These are phyloP conservation scores for Pythium periplocum DNA, from an alignment of 352 stramenopile species.

Conservation along the genomic window DNA sequence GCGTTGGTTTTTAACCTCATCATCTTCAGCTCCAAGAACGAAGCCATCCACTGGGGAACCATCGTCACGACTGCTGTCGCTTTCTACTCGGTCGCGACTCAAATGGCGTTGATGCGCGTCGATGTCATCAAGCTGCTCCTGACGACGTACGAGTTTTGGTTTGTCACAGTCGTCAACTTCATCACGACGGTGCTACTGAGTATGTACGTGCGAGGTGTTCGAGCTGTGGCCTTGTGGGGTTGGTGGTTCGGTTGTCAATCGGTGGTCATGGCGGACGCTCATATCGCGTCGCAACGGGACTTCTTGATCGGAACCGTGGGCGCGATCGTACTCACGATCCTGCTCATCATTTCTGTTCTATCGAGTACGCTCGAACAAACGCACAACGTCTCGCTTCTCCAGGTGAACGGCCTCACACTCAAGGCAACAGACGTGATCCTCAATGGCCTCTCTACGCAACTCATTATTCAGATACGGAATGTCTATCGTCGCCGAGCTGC, in stretches of 20 bases:
- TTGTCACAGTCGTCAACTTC: slow-evolving; percentile 21
- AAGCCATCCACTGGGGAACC: slow-evolving; percentile 6
- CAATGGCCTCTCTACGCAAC: slow-evolving; percentile 20
- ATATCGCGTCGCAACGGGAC: slow-evolving; percentile 8
- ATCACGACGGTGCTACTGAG: slow-evolving; percentile 13
- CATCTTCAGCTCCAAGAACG: not conserved
- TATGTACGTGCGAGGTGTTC: slow-evolving; percentile 14
- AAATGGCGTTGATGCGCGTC: slow-evolving; percentile 10
- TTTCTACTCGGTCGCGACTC: slow-evolving; percentile 1
- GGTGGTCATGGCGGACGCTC: slow-evolving; percentile 25
- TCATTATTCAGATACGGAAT: slow-evolving; percentile 24
- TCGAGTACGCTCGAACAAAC: not conserved
- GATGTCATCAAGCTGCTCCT: slow-evolving; percentile 21
- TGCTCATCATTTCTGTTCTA: slow-evolving; percentile 4
- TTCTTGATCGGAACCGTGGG: slow-evolving; percentile 6
- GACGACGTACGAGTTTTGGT: slow-evolving; percentile 35
- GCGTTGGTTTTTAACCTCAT: not conserved
- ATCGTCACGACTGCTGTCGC: slow-evolving; percentile 1
- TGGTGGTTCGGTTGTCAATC: slow-evolving; percentile 21
- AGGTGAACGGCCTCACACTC: slow-evolving; percentile 6
- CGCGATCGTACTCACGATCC: not conserved
- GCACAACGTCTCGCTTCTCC: slow-evolving; percentile 8
- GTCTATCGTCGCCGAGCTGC: slow-evolving; percentile 18
- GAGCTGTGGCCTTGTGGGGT: slow-evolving; percentile 8
- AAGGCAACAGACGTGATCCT: slow-evolving; percentile 13